phyloP scores from a whole-genome alignment of 306 rosid genomes.

The Prunus davidiana region DNA sequence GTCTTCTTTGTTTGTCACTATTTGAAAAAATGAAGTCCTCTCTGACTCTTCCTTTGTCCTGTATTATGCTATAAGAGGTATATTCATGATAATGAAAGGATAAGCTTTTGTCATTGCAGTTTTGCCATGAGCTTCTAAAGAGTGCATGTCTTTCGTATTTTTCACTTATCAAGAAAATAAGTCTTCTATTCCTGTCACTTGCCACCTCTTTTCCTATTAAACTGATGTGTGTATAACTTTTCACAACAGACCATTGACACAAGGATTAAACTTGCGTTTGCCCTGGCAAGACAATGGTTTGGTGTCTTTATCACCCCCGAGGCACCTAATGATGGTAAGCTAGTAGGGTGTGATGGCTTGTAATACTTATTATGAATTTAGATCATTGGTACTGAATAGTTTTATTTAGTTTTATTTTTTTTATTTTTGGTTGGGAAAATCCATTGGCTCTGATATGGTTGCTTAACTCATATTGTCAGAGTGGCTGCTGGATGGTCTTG shows the following conservation, averaged over 20 bases:
- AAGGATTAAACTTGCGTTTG: conserved; percentile 84
- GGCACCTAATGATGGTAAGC: conserved; percentile 80
- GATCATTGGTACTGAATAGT: neutral
- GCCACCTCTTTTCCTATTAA: neutral
- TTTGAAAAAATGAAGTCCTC: neutral
- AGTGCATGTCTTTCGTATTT: neutral
- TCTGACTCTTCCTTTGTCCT: neutral
- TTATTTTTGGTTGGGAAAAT: neutral
- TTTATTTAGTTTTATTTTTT: neutral
- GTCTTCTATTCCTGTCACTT: neutral
- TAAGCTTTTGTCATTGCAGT: neutral
- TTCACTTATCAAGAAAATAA: neutral
- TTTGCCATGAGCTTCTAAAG: neutral
- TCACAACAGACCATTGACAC: conserved; percentile 80
- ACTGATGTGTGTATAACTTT: conserved; percentile 20
- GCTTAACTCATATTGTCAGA: conserved; percentile 49
- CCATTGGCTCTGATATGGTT: conserved; percentile 25
- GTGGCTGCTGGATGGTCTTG: conserved; percentile 98
- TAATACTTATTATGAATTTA: neutral
- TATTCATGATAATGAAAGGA: too few relatives aligned
- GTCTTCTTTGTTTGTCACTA: neutral
- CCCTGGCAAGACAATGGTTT: conserved; percentile 97
- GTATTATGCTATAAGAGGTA: neutral
- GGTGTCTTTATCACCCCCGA: conserved; percentile 91
- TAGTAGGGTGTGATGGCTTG: conserved; percentile 6